phyloP scores from a whole-genome alignment of 2,329 filamentous ascomycete species.

The Sclerotinia subarctica region DNA sequence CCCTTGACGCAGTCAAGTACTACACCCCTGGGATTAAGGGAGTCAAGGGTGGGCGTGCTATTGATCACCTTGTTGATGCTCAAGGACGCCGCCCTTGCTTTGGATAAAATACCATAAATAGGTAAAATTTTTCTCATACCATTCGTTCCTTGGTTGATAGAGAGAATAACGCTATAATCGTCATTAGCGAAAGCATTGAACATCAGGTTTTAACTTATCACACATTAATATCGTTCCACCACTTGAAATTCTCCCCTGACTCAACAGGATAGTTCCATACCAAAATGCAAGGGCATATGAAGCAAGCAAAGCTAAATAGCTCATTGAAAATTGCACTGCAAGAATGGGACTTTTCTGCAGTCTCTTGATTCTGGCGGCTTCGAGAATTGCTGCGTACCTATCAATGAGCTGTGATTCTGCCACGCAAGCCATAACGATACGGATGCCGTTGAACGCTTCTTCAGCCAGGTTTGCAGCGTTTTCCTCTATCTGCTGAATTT shows the following conservation, averaged over 20 bases:
- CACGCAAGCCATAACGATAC: constrained; percentile 8
- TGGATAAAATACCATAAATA: constrained; percentile 4
- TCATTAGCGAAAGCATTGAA: neutral
- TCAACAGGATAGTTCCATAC: constrained; percentile 20
- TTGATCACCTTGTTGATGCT: neutral
- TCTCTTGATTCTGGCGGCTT: neutral
- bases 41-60: neutral
- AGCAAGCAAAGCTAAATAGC: constrained; percentile 16
- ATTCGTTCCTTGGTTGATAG: constrained; percentile 11
- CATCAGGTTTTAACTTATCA: neutral
- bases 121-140: constrained; percentile 7
- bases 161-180: neutral
- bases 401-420: constrained; percentile 4
- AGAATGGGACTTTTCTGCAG: constrained; percentile 17
- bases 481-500: constrained; percentile 8
- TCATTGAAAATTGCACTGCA: constrained; percentile 9
- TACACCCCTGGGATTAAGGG: neutral
- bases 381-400: neutral
- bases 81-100: constrained; percentile 1
- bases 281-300: constrained; percentile 22
- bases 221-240: constrained; percentile 12
- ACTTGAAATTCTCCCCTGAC: constrained; percentile 1
- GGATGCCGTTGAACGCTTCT: neutral
- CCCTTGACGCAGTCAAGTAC: constrained; percentile 53
- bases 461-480: neutral